Evolutionary conservation across 2,329 filamentous ascomycete species (phyloP).

Genomic region (Aspergillus pseudonomiae): DNA sequence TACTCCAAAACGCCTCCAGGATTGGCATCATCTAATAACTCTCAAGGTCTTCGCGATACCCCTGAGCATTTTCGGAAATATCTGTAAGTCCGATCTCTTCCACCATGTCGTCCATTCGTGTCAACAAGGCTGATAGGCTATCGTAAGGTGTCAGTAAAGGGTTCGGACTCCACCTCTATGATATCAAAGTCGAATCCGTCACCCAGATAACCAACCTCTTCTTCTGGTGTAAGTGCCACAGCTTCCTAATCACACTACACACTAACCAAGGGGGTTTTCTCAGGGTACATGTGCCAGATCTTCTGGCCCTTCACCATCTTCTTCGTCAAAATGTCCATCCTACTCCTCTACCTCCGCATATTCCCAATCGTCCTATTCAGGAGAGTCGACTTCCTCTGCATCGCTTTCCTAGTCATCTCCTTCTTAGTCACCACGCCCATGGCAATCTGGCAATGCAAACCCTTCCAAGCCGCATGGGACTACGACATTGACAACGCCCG

Average conservation of each 20-base stretch:
- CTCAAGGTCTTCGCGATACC: background rate
- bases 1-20: background rate
- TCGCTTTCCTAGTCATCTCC: background rate
- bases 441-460: slow-evolving; percentile 2
- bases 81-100: background rate
- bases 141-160: background rate
- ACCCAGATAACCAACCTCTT: background rate
- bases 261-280: background rate
- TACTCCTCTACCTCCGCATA: slow-evolving; percentile 6
- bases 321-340: slow-evolving; percentile 7
- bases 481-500: background rate
- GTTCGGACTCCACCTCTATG: slow-evolving; percentile 5
- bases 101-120: background rate
- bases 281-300: slow-evolving; percentile 4
- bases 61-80: background rate
- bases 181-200: background rate
- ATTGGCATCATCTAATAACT: background rate
- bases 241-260: background rate
- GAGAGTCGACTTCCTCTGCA: background rate
- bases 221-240: background rate
- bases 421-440: slow-evolving; percentile 1
- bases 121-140: background rate
- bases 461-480: background rate
- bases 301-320: slow-evolving; percentile 5
- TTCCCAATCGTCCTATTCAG: background rate